These are phyloP conservation scores for Lachancea nothofagi DNA, from an alignment of 805 yeast genomes.

Conservation along the genomic window DNA sequence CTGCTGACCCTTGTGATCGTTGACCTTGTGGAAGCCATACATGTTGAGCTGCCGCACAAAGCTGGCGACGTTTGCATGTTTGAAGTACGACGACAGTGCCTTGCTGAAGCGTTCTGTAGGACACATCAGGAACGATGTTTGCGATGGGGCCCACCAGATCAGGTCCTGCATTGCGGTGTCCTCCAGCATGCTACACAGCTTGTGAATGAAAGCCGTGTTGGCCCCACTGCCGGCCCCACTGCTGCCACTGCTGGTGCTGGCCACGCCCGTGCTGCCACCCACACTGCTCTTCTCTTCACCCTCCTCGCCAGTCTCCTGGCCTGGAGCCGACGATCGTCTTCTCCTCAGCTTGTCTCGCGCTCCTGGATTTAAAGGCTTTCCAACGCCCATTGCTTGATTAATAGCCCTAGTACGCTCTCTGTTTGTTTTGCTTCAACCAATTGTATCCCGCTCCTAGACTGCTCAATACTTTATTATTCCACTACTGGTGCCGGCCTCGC, in stretches of 20 bases:
- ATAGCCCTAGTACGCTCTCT: no score
- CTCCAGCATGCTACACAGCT: slow-evolving; percentile 85
- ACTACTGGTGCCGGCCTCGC: no score
- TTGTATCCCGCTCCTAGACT: no score
- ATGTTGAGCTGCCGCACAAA: slow-evolving; percentile 91
- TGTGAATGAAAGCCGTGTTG: slow-evolving; percentile 60
- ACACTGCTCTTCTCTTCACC: not conserved
- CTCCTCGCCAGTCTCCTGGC: not conserved
- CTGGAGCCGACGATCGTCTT: no score
- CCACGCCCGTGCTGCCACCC: not conserved
- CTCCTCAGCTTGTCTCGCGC: no score
- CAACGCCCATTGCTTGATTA: no score
- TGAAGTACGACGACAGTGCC: slow-evolving; percentile 63
- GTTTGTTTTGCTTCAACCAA: no score
- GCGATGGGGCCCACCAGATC: slow-evolving; percentile 76
- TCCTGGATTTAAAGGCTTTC: no score
- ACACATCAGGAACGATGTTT: slow-evolving; percentile 68
- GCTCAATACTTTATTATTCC: no score
- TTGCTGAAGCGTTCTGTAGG: slow-evolving; percentile 86
- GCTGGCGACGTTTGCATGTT: slow-evolving; percentile 89
- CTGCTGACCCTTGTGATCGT: slow-evolving; percentile 9
- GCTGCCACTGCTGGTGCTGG: slow-evolving; percentile 1
- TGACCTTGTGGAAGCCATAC: slow-evolving; percentile 77
- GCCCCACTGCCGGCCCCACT: slow-evolving; percentile 6
- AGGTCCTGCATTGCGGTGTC: slow-evolving; percentile 65